phyloP scores from a whole-genome alignment of 1,139 yeast species.

The Chernovozyma sophiae-reginae region DNA sequence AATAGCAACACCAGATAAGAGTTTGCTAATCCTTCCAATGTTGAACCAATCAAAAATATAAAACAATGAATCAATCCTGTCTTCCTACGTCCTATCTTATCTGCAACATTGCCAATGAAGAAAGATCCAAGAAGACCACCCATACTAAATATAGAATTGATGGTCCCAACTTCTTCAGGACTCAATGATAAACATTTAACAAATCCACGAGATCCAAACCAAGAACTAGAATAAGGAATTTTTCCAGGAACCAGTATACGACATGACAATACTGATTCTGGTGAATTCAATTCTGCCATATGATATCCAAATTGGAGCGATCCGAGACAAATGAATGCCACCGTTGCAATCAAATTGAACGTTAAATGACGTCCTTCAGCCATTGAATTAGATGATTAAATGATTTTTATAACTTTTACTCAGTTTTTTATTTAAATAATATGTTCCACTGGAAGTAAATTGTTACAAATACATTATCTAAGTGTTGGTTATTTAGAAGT shows the following conservation, averaged over 20 bases:
- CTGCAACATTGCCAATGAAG: conserved; percentile 68
- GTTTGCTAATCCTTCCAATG: conserved; percentile 52
- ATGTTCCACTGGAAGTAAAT: too few species aligned
- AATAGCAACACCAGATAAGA: conserved; percentile 41
- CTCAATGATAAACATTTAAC: conserved; percentile 54
- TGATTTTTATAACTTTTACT: not conserved
- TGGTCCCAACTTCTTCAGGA: conserved; percentile 66
- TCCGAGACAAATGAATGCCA: conserved; percentile 38
- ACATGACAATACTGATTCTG: conserved; percentile 40
- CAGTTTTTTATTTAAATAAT: conserved; percentile 5
- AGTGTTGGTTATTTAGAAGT: too few species aligned
- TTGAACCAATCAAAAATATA: conserved; percentile 64
- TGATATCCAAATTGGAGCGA: conserved; percentile 48
- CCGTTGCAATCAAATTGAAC: conserved; percentile 24
- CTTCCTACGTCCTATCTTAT: conserved; percentile 58
- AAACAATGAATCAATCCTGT: conserved; percentile 54
- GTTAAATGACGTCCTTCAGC: conserved; percentile 14
- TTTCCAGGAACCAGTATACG: conserved; percentile 27
- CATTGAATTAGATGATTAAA: not conserved
- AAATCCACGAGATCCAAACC: conserved; percentile 37
- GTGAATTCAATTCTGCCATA: conserved; percentile 48
- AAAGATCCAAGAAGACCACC: conserved; percentile 85
- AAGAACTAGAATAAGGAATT: conserved; percentile 28
- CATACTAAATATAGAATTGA: conserved; percentile 78
- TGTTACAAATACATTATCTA: too few species aligned